Conservation (phyloP, 768 basidiomycete genomes). For the Russula griseocarnosa region DNA sequence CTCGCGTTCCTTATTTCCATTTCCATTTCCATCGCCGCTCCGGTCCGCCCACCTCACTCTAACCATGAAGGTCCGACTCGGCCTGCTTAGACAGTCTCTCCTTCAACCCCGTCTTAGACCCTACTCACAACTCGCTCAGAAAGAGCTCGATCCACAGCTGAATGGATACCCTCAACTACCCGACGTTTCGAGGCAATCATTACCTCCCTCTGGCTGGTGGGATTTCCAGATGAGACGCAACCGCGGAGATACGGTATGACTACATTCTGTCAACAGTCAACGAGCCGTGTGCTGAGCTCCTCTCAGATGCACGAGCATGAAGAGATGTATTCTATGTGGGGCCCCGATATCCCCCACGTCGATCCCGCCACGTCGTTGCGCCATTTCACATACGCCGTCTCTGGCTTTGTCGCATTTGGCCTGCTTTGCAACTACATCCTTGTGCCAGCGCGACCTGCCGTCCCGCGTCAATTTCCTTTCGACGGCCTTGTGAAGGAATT, state of each 20-base stretch:
- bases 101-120: not conserved
- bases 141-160: constrained; percentile 60
- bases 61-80: constrained; percentile 17
- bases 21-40: not conserved
- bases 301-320: constrained; percentile 73
- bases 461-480: constrained; percentile 74
- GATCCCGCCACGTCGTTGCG: constrained; percentile 56
- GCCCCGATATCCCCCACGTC: constrained; percentile 68
- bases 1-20: no score
- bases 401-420: constrained; percentile 62
- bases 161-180: constrained; percentile 72
- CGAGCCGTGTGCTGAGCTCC: constrained; percentile 10
- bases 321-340: constrained; percentile 83
- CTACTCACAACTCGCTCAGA: constrained; percentile 31
- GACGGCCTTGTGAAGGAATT: constrained; percentile 71
- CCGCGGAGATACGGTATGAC: constrained; percentile 69
- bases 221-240: constrained; percentile 75
- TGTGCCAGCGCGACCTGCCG: constrained; percentile 57
- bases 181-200: constrained; percentile 58
- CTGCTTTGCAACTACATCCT: constrained; percentile 52
- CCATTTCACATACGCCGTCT: constrained; percentile 58
- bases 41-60: not conserved
- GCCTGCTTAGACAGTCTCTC: constrained; percentile 14
- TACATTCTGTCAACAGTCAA: not conserved
- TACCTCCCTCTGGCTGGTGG: constrained; percentile 67